Base-by-base conservation (phyloP, 148 eudicot species). In the Dianthus caryophyllus region DNA sequence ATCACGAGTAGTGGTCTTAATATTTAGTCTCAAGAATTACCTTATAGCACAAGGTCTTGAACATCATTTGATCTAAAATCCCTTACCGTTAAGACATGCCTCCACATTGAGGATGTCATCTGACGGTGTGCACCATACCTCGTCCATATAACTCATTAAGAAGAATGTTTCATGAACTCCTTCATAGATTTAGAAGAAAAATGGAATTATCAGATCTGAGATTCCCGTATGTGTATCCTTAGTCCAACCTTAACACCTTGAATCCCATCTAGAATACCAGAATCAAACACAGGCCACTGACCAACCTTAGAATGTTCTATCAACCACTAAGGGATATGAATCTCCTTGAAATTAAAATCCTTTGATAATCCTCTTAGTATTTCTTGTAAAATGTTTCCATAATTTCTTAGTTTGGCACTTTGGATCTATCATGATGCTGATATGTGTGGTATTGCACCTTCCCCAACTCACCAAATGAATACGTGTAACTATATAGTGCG, bases 51-150 rank as follows among this genome's bases (percentile, higher is more conserved):
- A 6, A 21, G 21, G 54, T 50, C 54, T 50, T 20, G 10, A 50
- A n/a, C 5, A 50, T 20, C n/a, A 50, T 5, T 8, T 50, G 20
- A 50, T 50, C 54, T 50, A 50, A 50, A 50, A 50, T 4, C 54
- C 11, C 20, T 9, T 50, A 18, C 54, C 54, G 18, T 50, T 20
- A 20, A 50, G 25, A 1, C 53, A 50, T 8, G 11, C 54, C 54
- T 50, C 54, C 12, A 50, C n/a, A n/a, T 50, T 50, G 54, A 50
- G 24, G 20, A 50, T 50, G 54, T 50, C 54, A 50, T 20, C 54
- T 50, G 20, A 50, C n/a, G n/a, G n/a, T n/a, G n/a, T n/a, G 20
- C 24, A 50, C 9, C 54, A 18, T 18, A 50, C 26, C 24, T n/a
- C 26, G 7, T 50, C 24, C 24, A 20, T 50, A 50, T 50, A 6